Evolutionary conservation across 2,329 filamentous ascomycete species (phyloP).

Genomic region (Penicillium sp.): DNA sequence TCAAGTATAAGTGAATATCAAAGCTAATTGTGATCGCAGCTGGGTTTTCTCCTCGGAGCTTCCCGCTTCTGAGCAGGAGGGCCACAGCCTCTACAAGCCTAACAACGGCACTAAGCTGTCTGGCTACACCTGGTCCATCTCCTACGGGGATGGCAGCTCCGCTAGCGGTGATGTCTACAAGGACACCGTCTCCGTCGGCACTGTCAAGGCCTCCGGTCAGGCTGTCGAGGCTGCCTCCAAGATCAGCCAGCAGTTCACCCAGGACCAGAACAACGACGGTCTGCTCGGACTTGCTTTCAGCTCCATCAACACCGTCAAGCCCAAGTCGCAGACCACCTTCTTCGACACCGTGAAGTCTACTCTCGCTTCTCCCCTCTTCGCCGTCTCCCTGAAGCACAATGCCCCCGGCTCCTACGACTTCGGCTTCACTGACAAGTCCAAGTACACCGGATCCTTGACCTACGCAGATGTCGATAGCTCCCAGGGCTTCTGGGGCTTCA

Average conservation of each 20-base stretch:
- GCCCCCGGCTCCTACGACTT: slow-evolving; percentile 56
- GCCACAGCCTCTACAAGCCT: slow-evolving; percentile 61
- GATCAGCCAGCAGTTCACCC: slow-evolving; percentile 55
- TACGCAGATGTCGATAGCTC: slow-evolving; percentile 57
- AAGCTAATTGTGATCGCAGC: slow-evolving; percentile 33
- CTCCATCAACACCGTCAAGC: slow-evolving; percentile 58
- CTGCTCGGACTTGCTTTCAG: slow-evolving; percentile 62
- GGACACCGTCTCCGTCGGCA: slow-evolving; percentile 63
- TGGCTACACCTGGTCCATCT: slow-evolving; percentile 59
- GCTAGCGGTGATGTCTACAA: slow-evolving; percentile 65
- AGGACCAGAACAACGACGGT: slow-evolving; percentile 57
- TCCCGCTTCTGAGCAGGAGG: slow-evolving; percentile 48
- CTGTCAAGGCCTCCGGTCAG: slow-evolving; percentile 59
- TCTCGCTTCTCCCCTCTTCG: slow-evolving; percentile 55
- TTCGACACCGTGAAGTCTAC: slow-evolving; percentile 58
- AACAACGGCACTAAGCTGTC: slow-evolving; percentile 48
- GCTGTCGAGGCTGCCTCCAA: slow-evolving; percentile 64
- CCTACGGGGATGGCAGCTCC: slow-evolving; percentile 64
- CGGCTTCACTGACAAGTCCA: slow-evolving; percentile 58
- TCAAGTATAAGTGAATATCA: not conserved
- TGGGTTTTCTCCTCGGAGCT: slow-evolving; percentile 68
- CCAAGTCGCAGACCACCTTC: slow-evolving; percentile 55
- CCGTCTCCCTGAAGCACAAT: slow-evolving; percentile 56
- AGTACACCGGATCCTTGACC: slow-evolving; percentile 59
- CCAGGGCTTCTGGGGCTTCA: slow-evolving; percentile 65